Evolutionary conservation across 108 stramenopile species (phyloP).

Genomic region (Epithemia pelagica): DNA sequence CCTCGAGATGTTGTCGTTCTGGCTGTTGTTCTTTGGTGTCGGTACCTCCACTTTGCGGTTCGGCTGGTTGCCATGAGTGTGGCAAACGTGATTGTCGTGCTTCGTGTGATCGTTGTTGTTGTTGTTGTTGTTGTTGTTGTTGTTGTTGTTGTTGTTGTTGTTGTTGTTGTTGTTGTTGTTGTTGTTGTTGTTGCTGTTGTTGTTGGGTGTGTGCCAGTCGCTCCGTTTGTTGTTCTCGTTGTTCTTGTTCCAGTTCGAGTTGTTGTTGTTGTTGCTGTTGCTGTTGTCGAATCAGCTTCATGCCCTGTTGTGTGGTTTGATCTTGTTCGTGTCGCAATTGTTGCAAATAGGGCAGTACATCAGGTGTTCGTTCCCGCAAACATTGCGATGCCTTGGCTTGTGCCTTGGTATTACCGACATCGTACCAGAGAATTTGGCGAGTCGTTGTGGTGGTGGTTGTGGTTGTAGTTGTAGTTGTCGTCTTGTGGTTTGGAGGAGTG

Average conservation of each 20-base stretch:
- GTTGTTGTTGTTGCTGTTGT: constrained; percentile 6
- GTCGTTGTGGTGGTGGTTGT: constrained; percentile 11
- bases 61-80: too few species aligned
- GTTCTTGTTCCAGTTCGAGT: constrained; percentile 39
- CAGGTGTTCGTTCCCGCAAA: constrained; percentile 61
- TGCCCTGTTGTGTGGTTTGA: constrained; percentile 12
- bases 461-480: neutral
- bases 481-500: neutral
- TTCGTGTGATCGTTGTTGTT: too few species aligned
- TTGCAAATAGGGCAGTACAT: constrained; percentile 29
- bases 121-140: neutral
- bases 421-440: constrained; percentile 33
- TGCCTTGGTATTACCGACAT: constrained; percentile 70
- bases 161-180: neutral
- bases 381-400: constrained; percentile 79
- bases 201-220: neutral
- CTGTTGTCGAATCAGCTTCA: constrained; percentile 21
- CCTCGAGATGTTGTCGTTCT: too few species aligned
- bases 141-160: neutral
- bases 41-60: too few species aligned
- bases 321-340: constrained; percentile 36
- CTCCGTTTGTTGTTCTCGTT: constrained; percentile 14
- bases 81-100: too few species aligned
- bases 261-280: too few species aligned
- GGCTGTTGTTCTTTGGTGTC: too few species aligned